A percentile compares a stretch with the other conserved stretches of the same genome.
phyloP scores from a whole-genome alignment of 2,329 filamentous ascomycete genomes.

The Ophiostoma australiae region DNA sequence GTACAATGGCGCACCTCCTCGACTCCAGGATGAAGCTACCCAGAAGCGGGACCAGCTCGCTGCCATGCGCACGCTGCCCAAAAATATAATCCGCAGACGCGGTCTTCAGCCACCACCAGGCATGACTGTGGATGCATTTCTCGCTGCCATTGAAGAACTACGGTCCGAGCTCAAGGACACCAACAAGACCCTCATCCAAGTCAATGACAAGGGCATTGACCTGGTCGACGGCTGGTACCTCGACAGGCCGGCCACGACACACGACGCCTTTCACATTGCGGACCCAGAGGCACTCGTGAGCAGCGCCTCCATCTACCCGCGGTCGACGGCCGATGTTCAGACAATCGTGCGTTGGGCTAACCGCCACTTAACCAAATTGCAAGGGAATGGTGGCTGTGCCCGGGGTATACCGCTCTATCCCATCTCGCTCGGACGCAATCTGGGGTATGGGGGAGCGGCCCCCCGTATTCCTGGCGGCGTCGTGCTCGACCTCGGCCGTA shows the following conservation, averaged over 20 bases:
- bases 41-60: slow-evolving; percentile 27
- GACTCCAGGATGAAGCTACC: slow-evolving; percentile 30
- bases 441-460: slow-evolving; percentile 47
- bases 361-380: slow-evolving; percentile 7
- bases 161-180: slow-evolving; percentile 29
- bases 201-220: slow-evolving; percentile 33
- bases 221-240: slow-evolving; percentile 37
- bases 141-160: slow-evolving; percentile 34
- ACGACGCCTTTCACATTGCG: slow-evolving; percentile 41
- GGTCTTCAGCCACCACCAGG: slow-evolving; percentile 32
- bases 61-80: slow-evolving; percentile 30
- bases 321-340: slow-evolving; percentile 44
- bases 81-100: slow-evolving; percentile 26
- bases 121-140: slow-evolving; percentile 29
- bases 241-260: slow-evolving; percentile 34
- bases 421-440: slow-evolving; percentile 46
- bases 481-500: slow-evolving; percentile 47
- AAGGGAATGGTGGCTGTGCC: background rate
- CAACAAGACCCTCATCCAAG: slow-evolving; percentile 31
- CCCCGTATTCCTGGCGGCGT: slow-evolving; percentile 49
- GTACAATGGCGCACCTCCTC: slow-evolving; percentile 31
- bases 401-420: slow-evolving; percentile 44
- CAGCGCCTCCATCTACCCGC: slow-evolving; percentile 42
- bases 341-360: slow-evolving; percentile 40
- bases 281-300: slow-evolving; percentile 42